phyloP scores from a whole-genome alignment of 768 basidiomycete genomes.

The Hygrophorus russula region DNA sequence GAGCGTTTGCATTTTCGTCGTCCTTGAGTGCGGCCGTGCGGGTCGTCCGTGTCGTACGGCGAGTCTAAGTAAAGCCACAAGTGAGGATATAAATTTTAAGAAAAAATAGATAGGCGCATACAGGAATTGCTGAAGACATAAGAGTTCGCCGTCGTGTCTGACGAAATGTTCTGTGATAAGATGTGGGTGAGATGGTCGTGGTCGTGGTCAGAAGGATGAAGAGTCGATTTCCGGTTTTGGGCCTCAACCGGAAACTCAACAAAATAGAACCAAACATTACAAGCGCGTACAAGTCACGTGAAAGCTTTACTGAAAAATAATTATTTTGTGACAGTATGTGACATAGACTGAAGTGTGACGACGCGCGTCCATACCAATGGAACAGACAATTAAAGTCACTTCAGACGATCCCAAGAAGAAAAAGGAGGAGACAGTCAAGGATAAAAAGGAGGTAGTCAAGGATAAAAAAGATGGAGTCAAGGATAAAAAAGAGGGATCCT shows the following conservation, averaged over 20 bases:
- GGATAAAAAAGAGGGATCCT: constrained; percentile 44
- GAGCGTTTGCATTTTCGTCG: constrained; percentile 59
- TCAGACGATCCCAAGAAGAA: constrained; percentile 74
- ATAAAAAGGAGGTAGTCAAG: too few species aligned
- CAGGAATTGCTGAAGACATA: constrained; percentile 38
- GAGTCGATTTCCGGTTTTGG: background rate
- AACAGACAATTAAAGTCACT: constrained; percentile 50
- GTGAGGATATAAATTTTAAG: constrained; percentile 4
- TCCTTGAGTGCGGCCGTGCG: constrained; percentile 44
- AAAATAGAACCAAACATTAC: constrained; percentile 1
- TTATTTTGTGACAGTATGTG: too few species aligned
- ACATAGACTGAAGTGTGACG: too few species aligned
- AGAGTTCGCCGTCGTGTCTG: constrained; percentile 12
- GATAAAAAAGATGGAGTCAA: constrained; percentile 45
- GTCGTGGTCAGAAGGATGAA: background rate
- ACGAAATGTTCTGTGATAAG: background rate
- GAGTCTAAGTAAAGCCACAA: constrained; percentile 33
- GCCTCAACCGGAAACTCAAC: constrained; percentile 1
- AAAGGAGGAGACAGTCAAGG: constrained; percentile 30
- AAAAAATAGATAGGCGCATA: constrained; percentile 15
- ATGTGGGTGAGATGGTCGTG: too few species aligned
- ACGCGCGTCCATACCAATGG: constrained; percentile 11
- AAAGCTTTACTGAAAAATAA: too few species aligned
- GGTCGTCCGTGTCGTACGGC: constrained; percentile 50
- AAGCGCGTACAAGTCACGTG: constrained; percentile 4